Percentiles rank a stretch among this genome's conserved stretches.
Evolutionary conservation across 2,329 filamentous ascomycete species (phyloP).

Genomic region (Diaporthe humulicola): DNA sequence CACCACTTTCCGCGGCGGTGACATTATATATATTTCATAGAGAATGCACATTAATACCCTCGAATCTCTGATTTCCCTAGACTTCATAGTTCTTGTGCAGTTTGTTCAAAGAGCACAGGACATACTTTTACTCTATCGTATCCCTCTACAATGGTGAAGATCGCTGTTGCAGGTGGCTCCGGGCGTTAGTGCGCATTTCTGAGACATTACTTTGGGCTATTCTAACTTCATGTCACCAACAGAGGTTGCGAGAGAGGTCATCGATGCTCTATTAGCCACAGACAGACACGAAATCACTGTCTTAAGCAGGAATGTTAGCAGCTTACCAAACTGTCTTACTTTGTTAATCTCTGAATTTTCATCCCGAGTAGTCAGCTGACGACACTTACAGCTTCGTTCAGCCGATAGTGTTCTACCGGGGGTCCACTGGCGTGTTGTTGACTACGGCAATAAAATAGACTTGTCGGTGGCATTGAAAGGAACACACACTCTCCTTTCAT

Average conservation of each 20-base stretch:
- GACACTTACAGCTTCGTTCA: not conserved
- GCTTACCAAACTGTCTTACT: not conserved
- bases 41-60: not conserved
- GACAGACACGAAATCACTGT: constrained; percentile 37
- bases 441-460: constrained; percentile 57
- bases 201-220: too few relatives aligned
- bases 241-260: constrained; percentile 38
- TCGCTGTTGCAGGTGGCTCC: constrained; percentile 38
- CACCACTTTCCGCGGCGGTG: not conserved
- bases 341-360: not conserved
- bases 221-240: not conserved
- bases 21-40: not conserved
- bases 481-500: constrained; percentile 66
- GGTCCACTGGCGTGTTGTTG: constrained; percentile 55
- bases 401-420: constrained; percentile 40
- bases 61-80: not conserved
- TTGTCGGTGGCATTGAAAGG: constrained; percentile 57
- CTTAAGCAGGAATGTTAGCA: constrained; percentile 31
- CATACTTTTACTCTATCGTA: too few relatives aligned
- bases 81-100: not conserved
- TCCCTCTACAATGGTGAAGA: constrained; percentile 37
- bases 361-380: not conserved
- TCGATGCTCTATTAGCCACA: constrained; percentile 32
- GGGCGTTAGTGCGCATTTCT: constrained; percentile 23
- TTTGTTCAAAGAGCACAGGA: not conserved